A percentile compares a stretch with the other conserved stretches of the same genome.
These are phyloP conservation scores for Fusarium miscanthi DNA, from an alignment of 2,329 filamentous ascomycete species.

Conservation along the genomic window DNA sequence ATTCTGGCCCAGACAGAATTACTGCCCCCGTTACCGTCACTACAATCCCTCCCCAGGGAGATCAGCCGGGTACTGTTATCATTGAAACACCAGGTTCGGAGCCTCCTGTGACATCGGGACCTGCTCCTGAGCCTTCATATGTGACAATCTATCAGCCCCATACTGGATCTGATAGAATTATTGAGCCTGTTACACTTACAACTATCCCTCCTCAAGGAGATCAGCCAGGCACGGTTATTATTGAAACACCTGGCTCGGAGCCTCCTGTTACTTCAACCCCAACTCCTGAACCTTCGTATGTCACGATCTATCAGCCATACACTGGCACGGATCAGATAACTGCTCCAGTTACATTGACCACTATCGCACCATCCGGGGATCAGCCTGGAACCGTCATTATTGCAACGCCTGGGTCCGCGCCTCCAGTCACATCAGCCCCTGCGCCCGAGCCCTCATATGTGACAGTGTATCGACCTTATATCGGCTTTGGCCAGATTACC, in stretches of 20 bases:
- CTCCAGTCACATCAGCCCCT: background rate
- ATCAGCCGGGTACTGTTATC: conserved; percentile 11
- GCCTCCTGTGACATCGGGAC: background rate
- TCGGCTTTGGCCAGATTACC: background rate
- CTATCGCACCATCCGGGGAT: background rate
- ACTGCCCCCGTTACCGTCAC: conserved; percentile 7
- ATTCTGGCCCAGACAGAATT: conserved; percentile 8
- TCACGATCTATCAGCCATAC: conserved; percentile 1
- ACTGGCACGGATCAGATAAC: background rate
- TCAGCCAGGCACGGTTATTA: conserved; percentile 17
- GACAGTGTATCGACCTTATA: conserved; percentile 8
- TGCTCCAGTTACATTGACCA: conserved; percentile 1
- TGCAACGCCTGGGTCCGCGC: conserved; percentile 2
- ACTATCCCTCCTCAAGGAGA: conserved; percentile 3
- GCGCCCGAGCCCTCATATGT: background rate
- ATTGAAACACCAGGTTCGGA: conserved; percentile 16
- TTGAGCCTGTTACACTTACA: background rate
- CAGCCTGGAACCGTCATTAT: conserved; percentile 17
- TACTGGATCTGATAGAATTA: background rate
- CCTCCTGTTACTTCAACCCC: background rate
- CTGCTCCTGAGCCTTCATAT: conserved; percentile 1
- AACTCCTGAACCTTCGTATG: background rate
- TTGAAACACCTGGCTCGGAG: conserved; percentile 10
- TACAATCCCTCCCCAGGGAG: conserved; percentile 3
- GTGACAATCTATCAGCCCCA: conserved; percentile 16